Evolutionary conservation across 345 rosid genomes (phyloP).

Genomic region (Heritiera fomes): DNA sequence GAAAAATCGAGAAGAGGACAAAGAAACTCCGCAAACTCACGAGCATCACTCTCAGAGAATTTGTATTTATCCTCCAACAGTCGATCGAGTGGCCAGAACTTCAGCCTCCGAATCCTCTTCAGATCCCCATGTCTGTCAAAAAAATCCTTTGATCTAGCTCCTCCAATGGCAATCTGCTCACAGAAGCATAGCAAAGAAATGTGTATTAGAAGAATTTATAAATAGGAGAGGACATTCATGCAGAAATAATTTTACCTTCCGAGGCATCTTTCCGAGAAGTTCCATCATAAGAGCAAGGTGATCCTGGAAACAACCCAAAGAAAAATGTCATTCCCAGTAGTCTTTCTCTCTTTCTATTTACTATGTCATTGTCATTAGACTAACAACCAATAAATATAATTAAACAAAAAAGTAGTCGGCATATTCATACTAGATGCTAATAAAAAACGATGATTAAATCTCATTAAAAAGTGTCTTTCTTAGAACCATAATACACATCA

Average conservation of each 20-base stretch:
- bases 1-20: slow-evolving; percentile 77
- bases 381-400: background rate
- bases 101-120: slow-evolving; percentile 86
- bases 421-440: slow-evolving; percentile 4
- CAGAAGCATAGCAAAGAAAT: slow-evolving; percentile 20
- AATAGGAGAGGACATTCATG: background rate
- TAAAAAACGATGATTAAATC: background rate
- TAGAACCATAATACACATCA: background rate
- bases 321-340: slow-evolving; percentile 15
- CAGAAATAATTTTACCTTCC: slow-evolving; percentile 55
- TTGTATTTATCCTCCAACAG: slow-evolving; percentile 71
- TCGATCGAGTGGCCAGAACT: slow-evolving; percentile 76
- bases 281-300: slow-evolving; percentile 99
- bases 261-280: slow-evolving; percentile 94
- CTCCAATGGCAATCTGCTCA: slow-evolving; percentile 85
- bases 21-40: slow-evolving; percentile 72
- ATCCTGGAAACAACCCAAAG: slow-evolving; percentile 59
- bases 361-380: background rate
- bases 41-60: slow-evolving; percentile 70
- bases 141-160: slow-evolving; percentile 79
- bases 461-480: background rate
- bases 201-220: background rate
- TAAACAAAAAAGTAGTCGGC: background rate
- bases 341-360: background rate
- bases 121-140: slow-evolving; percentile 98